Conservation (phyloP, 805 yeast genomes). For the Komagataella mondaviorum region DNA sequence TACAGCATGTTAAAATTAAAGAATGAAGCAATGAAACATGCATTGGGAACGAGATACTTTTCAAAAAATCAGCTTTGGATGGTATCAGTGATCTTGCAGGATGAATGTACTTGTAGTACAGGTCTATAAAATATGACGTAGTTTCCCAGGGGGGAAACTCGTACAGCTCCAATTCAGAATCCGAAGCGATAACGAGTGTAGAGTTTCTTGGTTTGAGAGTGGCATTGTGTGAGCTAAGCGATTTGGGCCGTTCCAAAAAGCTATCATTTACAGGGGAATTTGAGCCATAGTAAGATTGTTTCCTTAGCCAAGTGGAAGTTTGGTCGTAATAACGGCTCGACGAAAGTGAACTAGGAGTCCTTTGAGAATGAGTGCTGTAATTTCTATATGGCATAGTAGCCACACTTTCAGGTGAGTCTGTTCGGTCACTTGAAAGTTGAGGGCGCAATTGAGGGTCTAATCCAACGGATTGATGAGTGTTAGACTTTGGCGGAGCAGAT, state of each 20-base stretch:
- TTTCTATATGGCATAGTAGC: neutral
- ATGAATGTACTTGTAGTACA: constrained; percentile 27
- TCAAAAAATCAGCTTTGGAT: constrained; percentile 17
- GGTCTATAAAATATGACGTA: constrained; percentile 19
- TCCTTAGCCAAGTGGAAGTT: neutral
- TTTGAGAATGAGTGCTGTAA: neutral
- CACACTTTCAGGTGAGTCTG: neutral
- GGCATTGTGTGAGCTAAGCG: neutral
- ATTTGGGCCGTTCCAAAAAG: neutral
- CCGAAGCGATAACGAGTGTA: constrained; percentile 5
- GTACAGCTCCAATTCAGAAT: constrained; percentile 14
- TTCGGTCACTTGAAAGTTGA: neutral
- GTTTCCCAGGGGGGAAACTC: constrained; percentile 24
- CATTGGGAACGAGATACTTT: constrained; percentile 15
- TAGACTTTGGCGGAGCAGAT: neutral
- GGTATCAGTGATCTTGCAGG: constrained; percentile 23
- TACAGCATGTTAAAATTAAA: constrained; percentile 20
- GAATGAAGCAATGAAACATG: constrained; percentile 18
- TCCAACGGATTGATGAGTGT: neutral
- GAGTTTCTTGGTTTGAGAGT: neutral
- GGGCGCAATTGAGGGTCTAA: neutral
- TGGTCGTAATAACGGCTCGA: neutral
- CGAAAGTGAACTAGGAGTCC: neutral
- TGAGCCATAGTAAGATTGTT: neutral
- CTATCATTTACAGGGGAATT: neutral